Evolutionary conservation across 495 filamentous ascomycete species (phyloP).

Genomic region (Penicillium alfredii): DNA sequence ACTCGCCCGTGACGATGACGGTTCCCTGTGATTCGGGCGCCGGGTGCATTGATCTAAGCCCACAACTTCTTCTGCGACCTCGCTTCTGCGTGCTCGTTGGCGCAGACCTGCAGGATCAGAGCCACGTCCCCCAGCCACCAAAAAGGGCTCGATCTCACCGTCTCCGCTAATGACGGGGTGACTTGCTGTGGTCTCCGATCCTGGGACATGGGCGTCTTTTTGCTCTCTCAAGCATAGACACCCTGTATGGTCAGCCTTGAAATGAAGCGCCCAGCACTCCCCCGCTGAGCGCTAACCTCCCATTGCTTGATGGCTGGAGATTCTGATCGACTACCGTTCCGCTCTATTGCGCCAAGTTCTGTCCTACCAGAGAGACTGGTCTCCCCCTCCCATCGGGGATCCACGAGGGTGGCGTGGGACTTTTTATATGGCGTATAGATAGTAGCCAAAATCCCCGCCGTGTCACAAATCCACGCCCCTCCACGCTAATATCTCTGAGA

Average conservation of each 20-base stretch:
- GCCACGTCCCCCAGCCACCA: slow-evolving; percentile 26
- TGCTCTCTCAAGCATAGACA: slow-evolving; percentile 1
- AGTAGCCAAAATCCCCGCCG: slow-evolving; percentile 11
- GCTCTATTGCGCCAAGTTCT: slow-evolving; percentile 12
- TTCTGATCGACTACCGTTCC: slow-evolving; percentile 30
- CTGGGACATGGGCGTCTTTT: slow-evolving; percentile 8
- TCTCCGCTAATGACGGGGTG: slow-evolving; percentile 35
- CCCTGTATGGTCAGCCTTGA: slow-evolving; percentile 24
- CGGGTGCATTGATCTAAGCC: slow-evolving; percentile 23
- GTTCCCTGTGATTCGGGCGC: slow-evolving; percentile 26
- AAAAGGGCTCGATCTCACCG: slow-evolving; percentile 27
- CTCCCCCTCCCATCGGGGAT: slow-evolving; percentile 7
- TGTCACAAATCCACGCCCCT: slow-evolving; percentile 27
- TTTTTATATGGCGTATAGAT: slow-evolving; percentile 15
- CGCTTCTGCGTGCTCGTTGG: slow-evolving; percentile 36
- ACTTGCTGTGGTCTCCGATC: slow-evolving; percentile 11
- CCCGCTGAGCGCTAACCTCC: slow-evolving; percentile 25
- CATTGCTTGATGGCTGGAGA: slow-evolving; percentile 32
- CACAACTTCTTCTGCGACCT: slow-evolving; percentile 10
- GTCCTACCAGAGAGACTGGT: slow-evolving; percentile 7
- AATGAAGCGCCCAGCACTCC: slow-evolving; percentile 27
- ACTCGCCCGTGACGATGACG: slow-evolving; percentile 14
- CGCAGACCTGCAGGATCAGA: slow-evolving; percentile 18
- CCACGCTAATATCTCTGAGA: slow-evolving; percentile 18
- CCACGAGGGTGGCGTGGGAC: slow-evolving; percentile 14